Percentiles rank a stretch among this genome's conserved stretches.
These are phyloP conservation scores for Punica granatum DNA, from an alignment of 345 rosid species.

Conservation along the genomic window DNA sequence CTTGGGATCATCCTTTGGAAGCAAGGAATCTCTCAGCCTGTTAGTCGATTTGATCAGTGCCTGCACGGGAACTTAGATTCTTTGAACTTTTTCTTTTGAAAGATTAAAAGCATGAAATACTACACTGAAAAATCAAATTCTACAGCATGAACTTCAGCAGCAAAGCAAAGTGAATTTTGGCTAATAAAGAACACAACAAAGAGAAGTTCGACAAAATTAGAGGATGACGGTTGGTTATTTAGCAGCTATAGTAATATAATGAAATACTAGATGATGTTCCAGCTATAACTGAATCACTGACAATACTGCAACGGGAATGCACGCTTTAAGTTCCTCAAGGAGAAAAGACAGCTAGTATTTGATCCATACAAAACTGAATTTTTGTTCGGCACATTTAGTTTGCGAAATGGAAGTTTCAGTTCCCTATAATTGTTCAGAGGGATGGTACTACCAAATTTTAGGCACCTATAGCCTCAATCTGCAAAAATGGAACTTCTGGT, in stretches of 20 bases:
- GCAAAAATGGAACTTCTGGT: too few species aligned
- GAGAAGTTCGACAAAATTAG: not conserved
- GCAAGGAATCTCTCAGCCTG: conserved; percentile 86
- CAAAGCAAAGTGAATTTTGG: not conserved
- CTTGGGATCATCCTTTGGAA: conserved; percentile 91
- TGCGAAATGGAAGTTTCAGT: too few species aligned
- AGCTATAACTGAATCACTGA: not conserved
- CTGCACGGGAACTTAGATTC: conserved; percentile 31
- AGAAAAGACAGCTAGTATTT: too few species aligned
- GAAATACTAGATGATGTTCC: not conserved
- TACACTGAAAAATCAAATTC: not conserved
- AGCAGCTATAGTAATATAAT: not conserved
- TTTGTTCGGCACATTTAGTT: too few species aligned
- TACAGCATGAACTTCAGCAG: not conserved
- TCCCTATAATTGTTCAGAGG: too few species aligned
- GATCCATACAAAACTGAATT: too few species aligned
- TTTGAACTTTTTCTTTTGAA: not conserved
- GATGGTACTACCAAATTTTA: too few species aligned
- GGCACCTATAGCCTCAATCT: too few species aligned
- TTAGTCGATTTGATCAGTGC: conserved; percentile 88
- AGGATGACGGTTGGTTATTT: too few species aligned
- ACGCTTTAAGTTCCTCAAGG: too few species aligned
- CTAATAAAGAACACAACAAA: not conserved
- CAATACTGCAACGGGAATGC: too few species aligned
- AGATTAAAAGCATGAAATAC: not conserved